A percentile compares a stretch with the other conserved stretches of the same genome.
Evolutionary conservation across 1,284 basidiomycete species (phyloP).

Genomic region (Trichosporon sp.): DNA sequence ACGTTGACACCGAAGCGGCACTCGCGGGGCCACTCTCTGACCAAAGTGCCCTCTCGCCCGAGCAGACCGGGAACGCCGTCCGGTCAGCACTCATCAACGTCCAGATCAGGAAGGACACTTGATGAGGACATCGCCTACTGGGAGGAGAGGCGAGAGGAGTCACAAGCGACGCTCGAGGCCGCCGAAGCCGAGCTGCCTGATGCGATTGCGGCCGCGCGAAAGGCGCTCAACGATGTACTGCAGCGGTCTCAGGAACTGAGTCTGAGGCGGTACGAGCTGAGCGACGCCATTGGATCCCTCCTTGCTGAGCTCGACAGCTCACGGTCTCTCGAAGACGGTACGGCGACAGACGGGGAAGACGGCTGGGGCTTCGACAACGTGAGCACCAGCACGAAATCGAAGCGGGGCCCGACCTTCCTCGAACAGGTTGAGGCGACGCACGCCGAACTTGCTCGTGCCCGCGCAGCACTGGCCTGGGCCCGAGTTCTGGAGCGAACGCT

Average conservation of each 20-base stretch:
- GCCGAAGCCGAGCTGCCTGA: constrained; percentile 40
- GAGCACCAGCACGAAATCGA: constrained; percentile 7
- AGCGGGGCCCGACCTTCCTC: constrained; percentile 36
- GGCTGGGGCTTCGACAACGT: constrained; percentile 3
- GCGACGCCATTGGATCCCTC: constrained; percentile 48
- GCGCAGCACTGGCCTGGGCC: constrained; percentile 74
- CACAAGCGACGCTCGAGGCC: constrained; percentile 35
- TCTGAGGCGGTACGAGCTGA: constrained; percentile 67
- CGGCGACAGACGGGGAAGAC: constrained; percentile 14
- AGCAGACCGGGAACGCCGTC: constrained; percentile 18
- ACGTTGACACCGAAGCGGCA: constrained; percentile 26
- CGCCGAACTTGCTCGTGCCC: constrained; percentile 69
- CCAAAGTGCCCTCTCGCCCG: neutral
- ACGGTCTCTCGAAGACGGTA: constrained; percentile 13
- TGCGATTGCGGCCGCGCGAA: constrained; percentile 41
- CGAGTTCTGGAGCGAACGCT: constrained; percentile 71
- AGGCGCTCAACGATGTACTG: constrained; percentile 52
- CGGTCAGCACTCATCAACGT: neutral
- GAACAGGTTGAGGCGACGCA: constrained; percentile 77
- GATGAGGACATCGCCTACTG: constrained; percentile 48
- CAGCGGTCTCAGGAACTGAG: constrained; percentile 71
- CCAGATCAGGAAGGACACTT: constrained; percentile 31
- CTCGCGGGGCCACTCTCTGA: neutral
- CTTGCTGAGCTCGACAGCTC: constrained; percentile 39
- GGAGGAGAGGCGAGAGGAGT: constrained; percentile 36